Conservation (phyloP, 108 stramenopile genomes). For the Cyclostephanos tholiformis region DNA sequence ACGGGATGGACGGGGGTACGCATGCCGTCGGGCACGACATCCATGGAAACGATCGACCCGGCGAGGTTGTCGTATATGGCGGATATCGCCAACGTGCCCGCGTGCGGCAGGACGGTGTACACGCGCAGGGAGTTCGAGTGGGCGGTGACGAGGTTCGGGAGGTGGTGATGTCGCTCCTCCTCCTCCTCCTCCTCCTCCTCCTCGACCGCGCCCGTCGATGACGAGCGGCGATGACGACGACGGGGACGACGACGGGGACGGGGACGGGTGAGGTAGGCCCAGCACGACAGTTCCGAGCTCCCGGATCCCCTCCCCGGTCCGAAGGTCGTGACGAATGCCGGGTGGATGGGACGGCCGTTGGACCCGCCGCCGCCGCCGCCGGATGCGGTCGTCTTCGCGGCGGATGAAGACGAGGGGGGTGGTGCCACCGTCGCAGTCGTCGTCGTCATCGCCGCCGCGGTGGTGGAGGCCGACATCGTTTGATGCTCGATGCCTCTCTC, state of each 20-base stretch:
- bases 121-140: conserved; percentile 70
- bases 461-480: too few relatives aligned
- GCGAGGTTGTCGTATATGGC: conserved; percentile 73
- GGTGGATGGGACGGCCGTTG: conserved; percentile 46
- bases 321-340: conserved; percentile 44
- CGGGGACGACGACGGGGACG: conserved; percentile 14
- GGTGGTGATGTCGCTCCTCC: not conserved
- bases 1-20: conserved; percentile 6
- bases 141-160: conserved; percentile 86
- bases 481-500: too few relatives aligned
- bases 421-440: too few relatives aligned
- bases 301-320: conserved; percentile 44
- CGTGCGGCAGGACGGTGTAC: conserved; percentile 57
- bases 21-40: conserved; percentile 47
- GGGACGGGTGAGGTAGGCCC: conserved; percentile 69
- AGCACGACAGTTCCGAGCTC: conserved; percentile 57
- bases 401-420: too few relatives aligned
- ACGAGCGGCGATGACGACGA: too few relatives aligned
- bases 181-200: not conserved
- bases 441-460: too few relatives aligned
- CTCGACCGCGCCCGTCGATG: not conserved
- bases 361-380: not conserved
- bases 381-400: too few relatives aligned
- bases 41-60: conserved; percentile 71
- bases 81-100: conserved; percentile 59